Conservation (phyloP, 2,329 filamentous ascomycete species). For the Claviceps paspali region DNA sequence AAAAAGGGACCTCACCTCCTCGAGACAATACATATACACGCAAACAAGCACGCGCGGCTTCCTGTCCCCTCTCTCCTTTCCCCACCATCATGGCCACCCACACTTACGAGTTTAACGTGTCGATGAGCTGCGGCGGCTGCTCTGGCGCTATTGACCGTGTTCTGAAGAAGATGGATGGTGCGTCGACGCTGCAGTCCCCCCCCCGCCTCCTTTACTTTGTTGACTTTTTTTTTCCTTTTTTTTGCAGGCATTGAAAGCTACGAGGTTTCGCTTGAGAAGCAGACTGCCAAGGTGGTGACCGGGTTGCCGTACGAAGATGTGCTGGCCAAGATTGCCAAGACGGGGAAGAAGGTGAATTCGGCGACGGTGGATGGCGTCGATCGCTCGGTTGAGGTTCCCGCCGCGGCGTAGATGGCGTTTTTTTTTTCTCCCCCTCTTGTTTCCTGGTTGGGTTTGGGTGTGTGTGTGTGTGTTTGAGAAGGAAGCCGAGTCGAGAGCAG, state of each 20-base stretch:
- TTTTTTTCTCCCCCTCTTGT: no score
- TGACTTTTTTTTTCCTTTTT: no score
- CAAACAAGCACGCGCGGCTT: no score
- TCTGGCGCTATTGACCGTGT: constrained; percentile 86
- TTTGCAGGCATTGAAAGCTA: constrained; percentile 65
- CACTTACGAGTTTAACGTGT: constrained; percentile 88
- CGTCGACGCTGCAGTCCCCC: constrained; percentile 14
- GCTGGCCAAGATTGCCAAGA: constrained; percentile 82
- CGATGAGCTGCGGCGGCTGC: constrained; percentile 93
- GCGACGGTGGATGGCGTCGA: constrained; percentile 54
- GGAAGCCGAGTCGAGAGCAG: no score
- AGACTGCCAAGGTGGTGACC: constrained; percentile 66
- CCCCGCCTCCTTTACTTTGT: no score
- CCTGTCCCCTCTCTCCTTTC: no score
- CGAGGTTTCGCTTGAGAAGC: constrained; percentile 74
- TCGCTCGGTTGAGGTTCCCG: constrained; percentile 33
- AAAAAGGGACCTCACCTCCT: no score
- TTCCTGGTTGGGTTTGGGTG: no score
- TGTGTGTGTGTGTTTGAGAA: no score
- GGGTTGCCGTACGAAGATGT: constrained; percentile 64
- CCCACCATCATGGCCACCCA: constrained; percentile 31
- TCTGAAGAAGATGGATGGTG: constrained; percentile 82
- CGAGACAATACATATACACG: no score
- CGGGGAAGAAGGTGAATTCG: constrained; percentile 78
- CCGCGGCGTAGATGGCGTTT: no score